Conservation (phyloP, 1,139 yeast genomes). For the Barnettozyma hawaiiensis region DNA sequence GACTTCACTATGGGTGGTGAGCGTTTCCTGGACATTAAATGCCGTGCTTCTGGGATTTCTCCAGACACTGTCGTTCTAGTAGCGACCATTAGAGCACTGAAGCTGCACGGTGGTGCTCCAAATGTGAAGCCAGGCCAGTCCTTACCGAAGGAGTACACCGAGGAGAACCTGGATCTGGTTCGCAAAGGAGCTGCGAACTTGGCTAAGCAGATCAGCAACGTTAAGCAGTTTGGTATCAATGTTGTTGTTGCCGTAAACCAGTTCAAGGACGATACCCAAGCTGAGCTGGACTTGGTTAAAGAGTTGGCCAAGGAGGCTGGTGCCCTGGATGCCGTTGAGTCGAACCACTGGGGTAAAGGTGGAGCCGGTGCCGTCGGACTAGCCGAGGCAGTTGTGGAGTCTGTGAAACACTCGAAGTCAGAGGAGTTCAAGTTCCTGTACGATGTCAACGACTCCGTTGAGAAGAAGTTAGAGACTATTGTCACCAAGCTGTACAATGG, state of each 20-base stretch:
- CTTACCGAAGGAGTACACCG: conserved; percentile 59
- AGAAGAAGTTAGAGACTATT: conserved; percentile 56
- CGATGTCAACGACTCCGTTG: conserved; percentile 54
- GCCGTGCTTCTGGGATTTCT: conserved; percentile 65
- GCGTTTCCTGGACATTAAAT: conserved; percentile 73
- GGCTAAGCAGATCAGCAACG: conserved; percentile 70
- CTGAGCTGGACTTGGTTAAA: conserved; percentile 59
- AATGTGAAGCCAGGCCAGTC: conserved; percentile 79
- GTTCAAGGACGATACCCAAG: conserved; percentile 65
- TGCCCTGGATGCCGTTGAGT: conserved; percentile 67
- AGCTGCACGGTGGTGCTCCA: conserved; percentile 80
- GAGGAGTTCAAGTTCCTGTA: conserved; percentile 52
- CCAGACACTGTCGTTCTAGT: conserved; percentile 76
- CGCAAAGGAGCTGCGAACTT: conserved; percentile 63
- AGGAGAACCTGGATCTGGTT: conserved; percentile 62
- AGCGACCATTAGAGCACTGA: conserved; percentile 75
- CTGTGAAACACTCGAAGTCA: conserved; percentile 37
- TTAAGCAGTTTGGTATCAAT: conserved; percentile 65
- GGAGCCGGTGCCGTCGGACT: conserved; percentile 67
- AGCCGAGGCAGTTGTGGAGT: conserved; percentile 64
- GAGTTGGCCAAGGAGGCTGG: conserved; percentile 65
- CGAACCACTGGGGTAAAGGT: conserved; percentile 81
- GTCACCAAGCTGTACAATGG: conserved; percentile 79
- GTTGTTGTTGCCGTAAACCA: conserved; percentile 78
- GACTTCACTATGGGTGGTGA: conserved; percentile 91